These are phyloP conservation scores for Colletotrichum tabaci DNA, from an alignment of 2,329 filamentous ascomycete genomes.

Conservation along the genomic window DNA sequence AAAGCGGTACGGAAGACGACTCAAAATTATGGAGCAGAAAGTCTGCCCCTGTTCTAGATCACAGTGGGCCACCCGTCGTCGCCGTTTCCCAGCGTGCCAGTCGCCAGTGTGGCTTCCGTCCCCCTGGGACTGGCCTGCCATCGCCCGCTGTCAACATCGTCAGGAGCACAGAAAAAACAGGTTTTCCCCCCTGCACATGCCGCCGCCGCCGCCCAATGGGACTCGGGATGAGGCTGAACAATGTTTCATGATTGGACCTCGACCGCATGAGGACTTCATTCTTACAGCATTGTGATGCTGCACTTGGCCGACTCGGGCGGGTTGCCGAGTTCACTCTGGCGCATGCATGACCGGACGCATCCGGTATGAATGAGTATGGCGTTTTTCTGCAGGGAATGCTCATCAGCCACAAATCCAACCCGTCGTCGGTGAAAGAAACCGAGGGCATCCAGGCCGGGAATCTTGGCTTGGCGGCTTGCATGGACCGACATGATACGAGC, in stretches of 20 bases:
- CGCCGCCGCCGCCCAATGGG: slow-evolving; percentile 8
- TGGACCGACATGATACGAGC: slow-evolving; percentile 13
- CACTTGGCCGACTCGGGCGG: slow-evolving; percentile 30
- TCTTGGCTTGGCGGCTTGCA: neutral
- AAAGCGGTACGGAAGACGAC: slow-evolving; percentile 34
- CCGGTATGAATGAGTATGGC: neutral
- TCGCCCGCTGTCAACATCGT: slow-evolving; percentile 36
- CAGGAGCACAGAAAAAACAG: slow-evolving; percentile 32
- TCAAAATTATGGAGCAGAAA: slow-evolving; percentile 32
- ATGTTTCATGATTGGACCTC: slow-evolving; percentile 41
- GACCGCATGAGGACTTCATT: slow-evolving; percentile 32
- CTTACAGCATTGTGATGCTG: slow-evolving; percentile 37
- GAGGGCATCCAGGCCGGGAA: neutral
- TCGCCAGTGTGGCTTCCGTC: neutral
- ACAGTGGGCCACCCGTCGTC: slow-evolving; percentile 20
- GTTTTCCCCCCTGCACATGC: slow-evolving; percentile 35
- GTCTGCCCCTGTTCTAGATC: slow-evolving; percentile 23
- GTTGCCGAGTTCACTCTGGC: slow-evolving; percentile 17
- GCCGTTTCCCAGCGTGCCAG: neutral
- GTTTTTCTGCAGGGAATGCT: neutral
- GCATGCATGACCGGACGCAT: neutral
- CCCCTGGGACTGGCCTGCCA: slow-evolving; percentile 26
- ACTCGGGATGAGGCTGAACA: slow-evolving; percentile 39
- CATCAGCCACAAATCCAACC: slow-evolving; percentile 25
- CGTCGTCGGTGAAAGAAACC: neutral